These are phyloP conservation scores for Penicillium angulare DNA, from an alignment of 495 filamentous ascomycete species.

Conservation along the genomic window DNA sequence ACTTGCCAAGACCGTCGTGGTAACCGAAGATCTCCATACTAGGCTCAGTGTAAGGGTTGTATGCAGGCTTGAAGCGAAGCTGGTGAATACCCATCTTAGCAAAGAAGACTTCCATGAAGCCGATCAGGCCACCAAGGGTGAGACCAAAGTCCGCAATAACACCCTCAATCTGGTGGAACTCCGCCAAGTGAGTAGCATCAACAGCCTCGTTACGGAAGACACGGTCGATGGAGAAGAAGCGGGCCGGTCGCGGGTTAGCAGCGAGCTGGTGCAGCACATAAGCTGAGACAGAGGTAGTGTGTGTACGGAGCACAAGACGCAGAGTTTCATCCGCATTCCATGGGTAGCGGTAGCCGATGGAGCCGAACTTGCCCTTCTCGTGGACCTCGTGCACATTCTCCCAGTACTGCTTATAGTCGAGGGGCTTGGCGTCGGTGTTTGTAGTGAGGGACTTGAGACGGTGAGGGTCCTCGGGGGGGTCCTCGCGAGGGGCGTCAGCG, in stretches of 20 bases:
- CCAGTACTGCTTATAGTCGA: conserved; percentile 82
- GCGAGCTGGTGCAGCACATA: conserved; percentile 89
- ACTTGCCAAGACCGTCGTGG: conserved; percentile 84
- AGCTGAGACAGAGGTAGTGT: conserved; percentile 88
- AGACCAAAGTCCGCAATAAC: conserved; percentile 95
- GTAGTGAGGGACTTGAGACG: conserved; percentile 30
- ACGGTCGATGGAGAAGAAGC: conserved; percentile 96
- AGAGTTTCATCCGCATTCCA: conserved; percentile 88
- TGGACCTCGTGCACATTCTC: conserved; percentile 82
- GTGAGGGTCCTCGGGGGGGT: conserved; percentile 50
- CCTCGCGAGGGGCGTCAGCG: conserved; percentile 75
- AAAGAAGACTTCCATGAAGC: conserved; percentile 97
- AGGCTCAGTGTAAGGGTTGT: conserved; percentile 98
- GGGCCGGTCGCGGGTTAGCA: conserved; percentile 72
- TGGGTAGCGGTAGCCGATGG: conserved; percentile 91
- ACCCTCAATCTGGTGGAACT: conserved; percentile 98
- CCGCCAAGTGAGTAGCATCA: conserved; percentile 92
- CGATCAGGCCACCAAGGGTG: conserved; percentile 88
- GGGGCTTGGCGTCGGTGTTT: conserved; percentile 41
- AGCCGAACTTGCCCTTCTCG: conserved; percentile 82
- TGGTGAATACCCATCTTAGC: conserved; percentile 88
- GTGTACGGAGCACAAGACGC: conserved; percentile 87
- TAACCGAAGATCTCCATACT: conserved; percentile 95
- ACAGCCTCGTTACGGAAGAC: conserved; percentile 97
- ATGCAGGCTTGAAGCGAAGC: conserved; percentile 94